Percentiles rank a stretch among this genome's conserved stretches.
These are phyloP conservation scores for Abrus precatorius DNA, from an alignment of 306 rosid genomes.

Conservation along the genomic window DNA sequence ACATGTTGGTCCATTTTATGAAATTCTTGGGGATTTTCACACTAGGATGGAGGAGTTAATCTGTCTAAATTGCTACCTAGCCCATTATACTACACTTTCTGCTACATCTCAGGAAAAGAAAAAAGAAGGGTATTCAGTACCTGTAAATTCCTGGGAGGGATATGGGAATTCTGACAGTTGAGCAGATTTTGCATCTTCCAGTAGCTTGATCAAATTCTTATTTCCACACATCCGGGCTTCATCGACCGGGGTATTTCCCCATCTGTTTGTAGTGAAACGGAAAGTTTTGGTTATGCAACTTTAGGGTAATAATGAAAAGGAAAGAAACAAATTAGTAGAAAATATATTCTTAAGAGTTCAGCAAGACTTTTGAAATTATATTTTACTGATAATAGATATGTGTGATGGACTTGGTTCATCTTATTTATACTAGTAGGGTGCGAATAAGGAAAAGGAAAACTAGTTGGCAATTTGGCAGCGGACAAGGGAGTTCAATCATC, in stretches of 20 bases:
- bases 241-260: slow-evolving; percentile 96
- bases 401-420: neutral
- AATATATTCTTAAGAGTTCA: slow-evolving; percentile 2
- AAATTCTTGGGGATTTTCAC: neutral
- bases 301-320: slow-evolving; percentile 19
- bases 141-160: slow-evolving; percentile 60
- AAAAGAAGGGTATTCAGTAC: slow-evolving; percentile 50
- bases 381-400: neutral
- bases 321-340: slow-evolving; percentile 17
- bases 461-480: neutral
- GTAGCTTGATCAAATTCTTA: slow-evolving; percentile 75
- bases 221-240: slow-evolving; percentile 89
- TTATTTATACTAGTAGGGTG: neutral
- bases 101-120: neutral
- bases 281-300: slow-evolving; percentile 4
- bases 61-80: slow-evolving; percentile 3
- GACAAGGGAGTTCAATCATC: neutral
- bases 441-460: neutral
- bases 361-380: neutral
- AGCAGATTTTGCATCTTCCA: slow-evolving; percentile 79
- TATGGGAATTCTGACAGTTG: slow-evolving; percentile 66
- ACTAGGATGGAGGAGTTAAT: neutral
- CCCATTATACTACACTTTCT: slow-evolving; percentile 1
- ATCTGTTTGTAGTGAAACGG: slow-evolving; percentile 58
- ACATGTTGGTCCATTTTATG: slow-evolving; percentile 9